phyloP scores from a whole-genome alignment of 768 basidiomycete species.

The Boletus reticuloceps region DNA sequence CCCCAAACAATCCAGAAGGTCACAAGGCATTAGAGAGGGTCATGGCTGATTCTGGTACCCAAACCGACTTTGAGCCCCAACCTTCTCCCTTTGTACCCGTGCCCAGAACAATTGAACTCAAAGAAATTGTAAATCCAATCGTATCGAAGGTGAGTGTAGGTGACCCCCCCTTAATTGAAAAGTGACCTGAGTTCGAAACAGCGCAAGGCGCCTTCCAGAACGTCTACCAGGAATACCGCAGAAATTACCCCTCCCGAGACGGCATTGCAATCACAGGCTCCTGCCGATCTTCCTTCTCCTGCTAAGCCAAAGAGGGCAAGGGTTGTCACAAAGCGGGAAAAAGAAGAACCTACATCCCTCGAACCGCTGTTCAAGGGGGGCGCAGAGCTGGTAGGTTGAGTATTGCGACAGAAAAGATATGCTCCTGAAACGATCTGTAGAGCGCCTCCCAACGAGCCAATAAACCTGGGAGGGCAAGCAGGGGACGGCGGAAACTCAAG shows the following conservation, averaged over 20 bases:
- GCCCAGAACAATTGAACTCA: constrained; percentile 16
- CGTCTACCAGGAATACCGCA: constrained; percentile 13
- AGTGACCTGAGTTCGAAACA: constrained; percentile 12
- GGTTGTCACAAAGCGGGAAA: constrained; percentile 27
- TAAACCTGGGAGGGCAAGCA: constrained; percentile 15
- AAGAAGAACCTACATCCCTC: constrained; percentile 14
- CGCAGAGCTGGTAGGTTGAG: constrained; percentile 18
- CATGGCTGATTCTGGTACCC: constrained; percentile 24
- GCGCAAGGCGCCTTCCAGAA: constrained; percentile 30
- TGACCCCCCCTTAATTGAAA: neutral
- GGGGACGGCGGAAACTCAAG: constrained; percentile 25
- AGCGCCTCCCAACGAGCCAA: constrained; percentile 4
- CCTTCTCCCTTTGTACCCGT: neutral
- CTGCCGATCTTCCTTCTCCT: constrained; percentile 21
- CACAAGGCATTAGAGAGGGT: constrained; percentile 9
- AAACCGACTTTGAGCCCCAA: constrained; percentile 27
- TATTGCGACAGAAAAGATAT: neutral
- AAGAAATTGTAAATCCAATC: constrained; percentile 18
- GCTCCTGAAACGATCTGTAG: constrained; percentile 9
- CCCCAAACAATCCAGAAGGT: neutral
- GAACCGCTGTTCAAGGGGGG: constrained; percentile 2
- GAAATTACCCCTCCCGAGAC: constrained; percentile 13
- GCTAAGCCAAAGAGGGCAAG: constrained; percentile 32
- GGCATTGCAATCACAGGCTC: constrained; percentile 11
- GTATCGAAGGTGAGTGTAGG: constrained; percentile 18